Conservation (phyloP, 768 basidiomycete species). For the Punctularia strigosozonata region DNA sequence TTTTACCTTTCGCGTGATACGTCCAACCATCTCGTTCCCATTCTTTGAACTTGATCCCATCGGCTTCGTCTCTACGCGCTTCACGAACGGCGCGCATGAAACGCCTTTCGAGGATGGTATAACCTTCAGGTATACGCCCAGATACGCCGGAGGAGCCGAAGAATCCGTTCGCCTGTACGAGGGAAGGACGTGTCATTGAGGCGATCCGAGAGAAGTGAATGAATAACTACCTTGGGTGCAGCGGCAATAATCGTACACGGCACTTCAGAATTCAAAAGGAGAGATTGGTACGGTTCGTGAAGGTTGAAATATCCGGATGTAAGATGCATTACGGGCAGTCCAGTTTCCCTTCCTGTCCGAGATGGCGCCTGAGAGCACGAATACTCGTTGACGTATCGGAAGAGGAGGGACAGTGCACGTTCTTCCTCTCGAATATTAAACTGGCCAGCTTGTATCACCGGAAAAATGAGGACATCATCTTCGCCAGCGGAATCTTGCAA, state of each 20-base stretch:
- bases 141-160: constrained; percentile 84
- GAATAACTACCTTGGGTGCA: constrained; percentile 58
- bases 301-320: constrained; percentile 96
- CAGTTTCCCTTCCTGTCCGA: too few species aligned
- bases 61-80: constrained; percentile 26
- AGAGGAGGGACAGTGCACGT: constrained; percentile 40
- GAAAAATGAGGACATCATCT: constrained; percentile 50
- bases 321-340: constrained; percentile 61
- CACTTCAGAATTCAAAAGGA: constrained; percentile 46
- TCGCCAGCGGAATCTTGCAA: constrained; percentile 5
- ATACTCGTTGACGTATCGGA: constrained; percentile 20
- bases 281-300: constrained; percentile 65
- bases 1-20: constrained; percentile 92
- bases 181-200: not conserved
- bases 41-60: constrained; percentile 64
- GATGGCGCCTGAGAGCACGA: not conserved
- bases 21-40: constrained; percentile 92
- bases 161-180: constrained; percentile 84
- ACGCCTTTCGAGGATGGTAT: constrained; percentile 75
- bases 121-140: constrained; percentile 89
- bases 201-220: constrained; percentile 2
- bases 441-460: constrained; percentile 84
- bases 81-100: constrained; percentile 59
- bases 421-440: constrained; percentile 85
- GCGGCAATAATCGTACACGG: constrained; percentile 73